These are phyloP conservation scores for Trichocomaceae sp. DNA, from an alignment of 2,329 filamentous ascomycete genomes.

Conservation along the genomic window DNA sequence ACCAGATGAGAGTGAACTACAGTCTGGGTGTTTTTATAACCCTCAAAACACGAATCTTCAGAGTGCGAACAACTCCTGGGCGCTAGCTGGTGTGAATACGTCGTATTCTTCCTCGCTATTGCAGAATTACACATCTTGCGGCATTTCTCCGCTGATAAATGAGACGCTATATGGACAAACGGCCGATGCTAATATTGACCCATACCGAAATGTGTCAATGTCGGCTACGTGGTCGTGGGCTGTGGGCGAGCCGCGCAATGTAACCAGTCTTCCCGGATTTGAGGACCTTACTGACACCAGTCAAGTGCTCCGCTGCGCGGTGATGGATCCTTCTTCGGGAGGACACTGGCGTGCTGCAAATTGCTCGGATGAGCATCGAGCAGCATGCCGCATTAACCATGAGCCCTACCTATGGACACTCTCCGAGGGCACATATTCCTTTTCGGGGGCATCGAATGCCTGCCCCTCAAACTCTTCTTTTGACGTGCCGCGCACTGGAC, in stretches of 20 bases:
- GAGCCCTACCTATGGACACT: conserved; percentile 56
- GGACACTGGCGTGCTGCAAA: conserved; percentile 55
- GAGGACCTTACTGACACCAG: conserved; percentile 27
- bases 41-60: conserved; percentile 36
- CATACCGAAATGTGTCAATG: conserved; percentile 47
- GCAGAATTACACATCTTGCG: conserved; percentile 47
- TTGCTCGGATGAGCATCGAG: conserved; percentile 47
- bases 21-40: conserved; percentile 50
- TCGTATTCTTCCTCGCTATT: conserved; percentile 27
- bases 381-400: conserved; percentile 50
- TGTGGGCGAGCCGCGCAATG: conserved; percentile 48
- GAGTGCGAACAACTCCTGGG: conserved; percentile 50
- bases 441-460: conserved; percentile 37
- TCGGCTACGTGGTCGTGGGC: conserved; percentile 57
- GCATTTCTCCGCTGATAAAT: conserved; percentile 56
- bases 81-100: conserved; percentile 26
- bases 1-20: conserved; percentile 36
- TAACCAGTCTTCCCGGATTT: conserved; percentile 24
- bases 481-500: conserved; percentile 52
- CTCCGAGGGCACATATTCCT: conserved; percentile 38
- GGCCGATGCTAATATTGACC: conserved; percentile 40
- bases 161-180: conserved; percentile 47
- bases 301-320: conserved; percentile 48
- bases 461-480: conserved; percentile 50
- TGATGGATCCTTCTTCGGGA: conserved; percentile 41